Evolutionary conservation across 2,329 filamentous ascomycete genomes (phyloP).

Genomic region (Cladosporium velox): DNA sequence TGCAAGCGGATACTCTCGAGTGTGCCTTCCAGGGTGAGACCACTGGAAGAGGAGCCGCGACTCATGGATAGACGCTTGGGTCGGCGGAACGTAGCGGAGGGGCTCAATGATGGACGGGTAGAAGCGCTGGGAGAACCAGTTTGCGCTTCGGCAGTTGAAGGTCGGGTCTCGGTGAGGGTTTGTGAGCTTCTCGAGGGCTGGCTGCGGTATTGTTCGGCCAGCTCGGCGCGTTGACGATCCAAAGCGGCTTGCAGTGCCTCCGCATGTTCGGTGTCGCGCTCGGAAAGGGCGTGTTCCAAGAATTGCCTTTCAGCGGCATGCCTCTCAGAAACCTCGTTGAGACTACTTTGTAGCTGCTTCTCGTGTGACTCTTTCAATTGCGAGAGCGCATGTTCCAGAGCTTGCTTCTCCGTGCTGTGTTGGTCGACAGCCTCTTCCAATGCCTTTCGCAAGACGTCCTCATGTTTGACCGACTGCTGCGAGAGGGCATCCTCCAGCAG

Average conservation of each 20-base stretch:
- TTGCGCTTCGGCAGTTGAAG: neutral
- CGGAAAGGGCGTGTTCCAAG: slow-evolving; percentile 15
- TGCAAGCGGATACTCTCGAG: slow-evolving; percentile 37
- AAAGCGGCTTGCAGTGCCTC: slow-evolving; percentile 12
- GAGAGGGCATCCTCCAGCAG: slow-evolving; percentile 10
- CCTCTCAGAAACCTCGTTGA: slow-evolving; percentile 2
- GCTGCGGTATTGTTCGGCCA: slow-evolving; percentile 2
- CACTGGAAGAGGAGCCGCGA: neutral
- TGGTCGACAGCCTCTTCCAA: slow-evolving; percentile 1
- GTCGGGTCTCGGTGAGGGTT: neutral
- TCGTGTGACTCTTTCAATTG: slow-evolving; percentile 15
- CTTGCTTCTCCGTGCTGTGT: slow-evolving; percentile 11
- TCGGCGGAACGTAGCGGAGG: slow-evolving; percentile 1
- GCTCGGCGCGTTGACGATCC: slow-evolving; percentile 13
- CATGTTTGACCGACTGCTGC: neutral
- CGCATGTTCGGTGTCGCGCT: slow-evolving; percentile 8
- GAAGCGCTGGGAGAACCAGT: slow-evolving; percentile 15
- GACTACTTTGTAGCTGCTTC: slow-evolving; percentile 12
- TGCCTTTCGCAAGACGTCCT: neutral
- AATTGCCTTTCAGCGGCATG: slow-evolving; percentile 11
- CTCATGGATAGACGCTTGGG: neutral
- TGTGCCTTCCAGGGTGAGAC: slow-evolving; percentile 36
- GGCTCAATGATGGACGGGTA: slow-evolving; percentile 9
- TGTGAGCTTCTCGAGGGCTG: neutral
- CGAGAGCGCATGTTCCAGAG: slow-evolving; percentile 1